Evolutionary conservation across 208 protist genomes (phyloP), one percentile per base, ranked within the genome.

Genomic region (Angomonas ambiguus): DNA sequence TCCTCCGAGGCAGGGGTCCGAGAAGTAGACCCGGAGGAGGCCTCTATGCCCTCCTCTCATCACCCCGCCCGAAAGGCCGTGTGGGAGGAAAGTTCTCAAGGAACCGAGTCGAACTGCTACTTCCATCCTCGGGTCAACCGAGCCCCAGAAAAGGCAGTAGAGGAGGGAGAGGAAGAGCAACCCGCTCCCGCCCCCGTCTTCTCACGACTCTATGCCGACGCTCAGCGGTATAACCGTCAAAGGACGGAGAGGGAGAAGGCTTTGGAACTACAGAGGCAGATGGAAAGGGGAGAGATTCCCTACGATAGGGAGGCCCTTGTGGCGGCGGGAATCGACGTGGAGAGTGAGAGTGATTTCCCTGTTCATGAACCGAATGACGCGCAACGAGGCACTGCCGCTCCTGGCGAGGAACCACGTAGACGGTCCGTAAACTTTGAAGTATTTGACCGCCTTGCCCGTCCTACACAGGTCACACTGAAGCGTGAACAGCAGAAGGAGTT

Each of bases 381-480:
- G 11, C 24, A 38, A 25, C 35, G 8, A n/a, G 22, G 18, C 32
- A 59, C 20, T 18, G 35, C 13, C 31, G 22, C 34, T 22, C 57
- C 28, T 6, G 13, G 31, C 22, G 22, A 62, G 49, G 76, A 64
- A 30, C n/a, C 51, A 4, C 5, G 24, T 13, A 5, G 49, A 25
- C 27, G 16, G 57, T 51, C 69, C 34, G 67, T 72, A 10, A 67
- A 69, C 38, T 56, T 51, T 4, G 71, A 80, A 5, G 11, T 87
- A 8, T 89, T 92, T 57, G 75, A 77, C 27, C 79, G 85, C 24
- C 74, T 92, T 3, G 75, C 85, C 2, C 75, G 74, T 35, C 85
- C 85, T 0, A 59, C 55, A 0, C 65, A 22, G 4, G 69, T 83
- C 5, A 62, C 63, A 25, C 27, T 70, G 22, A 83, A 85, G 41